Conservation (phyloP, 2,329 filamentous ascomycete species). For the Coniella lustricola region DNA sequence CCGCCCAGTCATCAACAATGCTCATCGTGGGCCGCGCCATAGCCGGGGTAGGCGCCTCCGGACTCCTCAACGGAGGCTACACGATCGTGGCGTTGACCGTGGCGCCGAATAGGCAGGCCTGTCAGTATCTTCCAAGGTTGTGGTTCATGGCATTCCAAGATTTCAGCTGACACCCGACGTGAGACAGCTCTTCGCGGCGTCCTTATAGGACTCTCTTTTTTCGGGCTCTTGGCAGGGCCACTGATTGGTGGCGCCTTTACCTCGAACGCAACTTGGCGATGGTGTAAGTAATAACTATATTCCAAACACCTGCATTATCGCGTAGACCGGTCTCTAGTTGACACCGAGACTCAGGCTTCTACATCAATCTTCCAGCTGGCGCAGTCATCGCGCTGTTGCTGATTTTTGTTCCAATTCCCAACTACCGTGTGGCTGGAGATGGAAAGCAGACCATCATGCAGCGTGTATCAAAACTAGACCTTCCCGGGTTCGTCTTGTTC, state of each 20-base stretch:
- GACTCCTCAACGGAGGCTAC: not conserved
- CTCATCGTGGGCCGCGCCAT: constrained; percentile 3
- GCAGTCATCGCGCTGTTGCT: not conserved
- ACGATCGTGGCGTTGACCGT: not conserved
- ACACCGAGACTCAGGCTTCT: not conserved
- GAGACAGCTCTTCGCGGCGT: too few relatives aligned
- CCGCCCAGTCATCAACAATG: not conserved
- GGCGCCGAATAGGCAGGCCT: not conserved
- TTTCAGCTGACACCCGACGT: too few relatives aligned
- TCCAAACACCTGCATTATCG: too few relatives aligned
- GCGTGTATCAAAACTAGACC: not conserved
- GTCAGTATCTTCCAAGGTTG: too few relatives aligned
- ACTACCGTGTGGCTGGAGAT: not conserved
- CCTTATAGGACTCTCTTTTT: too few relatives aligned
- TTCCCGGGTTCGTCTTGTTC: not conserved
- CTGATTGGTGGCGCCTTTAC: not conserved
- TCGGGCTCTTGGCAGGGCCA: too few relatives aligned
- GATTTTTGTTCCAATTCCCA: not conserved
- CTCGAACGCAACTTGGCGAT: not conserved
- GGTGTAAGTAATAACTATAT: not conserved
- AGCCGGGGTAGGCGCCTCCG: not conserved
- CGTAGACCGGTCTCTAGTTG: too few relatives aligned
- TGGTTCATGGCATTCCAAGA: too few relatives aligned
- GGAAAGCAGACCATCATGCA: not conserved
- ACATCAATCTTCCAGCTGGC: not conserved